Base-by-base conservation (phyloP, 1,284 basidiomycete genomes). In the Microbotryum silenes-acaulis region DNA sequence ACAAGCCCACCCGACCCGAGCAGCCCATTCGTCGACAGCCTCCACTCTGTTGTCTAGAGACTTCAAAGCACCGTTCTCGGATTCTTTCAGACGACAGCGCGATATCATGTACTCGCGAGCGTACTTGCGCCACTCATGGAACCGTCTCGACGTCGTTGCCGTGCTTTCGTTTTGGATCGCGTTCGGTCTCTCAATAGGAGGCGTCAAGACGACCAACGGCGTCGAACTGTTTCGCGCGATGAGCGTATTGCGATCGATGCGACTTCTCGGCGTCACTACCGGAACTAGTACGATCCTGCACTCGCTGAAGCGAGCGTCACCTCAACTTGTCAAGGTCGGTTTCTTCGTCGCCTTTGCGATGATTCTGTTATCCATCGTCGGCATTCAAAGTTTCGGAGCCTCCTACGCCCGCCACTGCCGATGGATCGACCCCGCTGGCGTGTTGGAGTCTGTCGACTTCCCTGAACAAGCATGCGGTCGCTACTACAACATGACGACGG, bases 211-310 rank as follows among this genome's bases (percentile, higher is more conserved):
- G 55, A 91, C 96, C 75, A 83, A 96, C 59, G 90, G 87, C 53
- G 12, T 65, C 14, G 62, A 66, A 46, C 16, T 66, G 25, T 97
- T 97, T 73, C 83, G 92, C 37, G 92, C 92, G 0, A 76, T 98
- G 73, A 91, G 88, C 66, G 90, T 94, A 16, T 79, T 97, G 23
- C 81, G 94, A 62, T 87, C 85, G 3, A 85, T 89, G 6, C 82
- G 94, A 61, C 76, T 98, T 27, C 77, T 98, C 54, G 85, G 91
- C 3, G 84, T 97, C 56, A 97, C 93, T 1, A 85, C 85, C 64
- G 94, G 94, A 76, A 97, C 94, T 21, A 88, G 89, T 18, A 97
- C 92, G 0, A 97, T 98, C 72, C 85, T 97, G 79, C 86, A 86
- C 62, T 93, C 90, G 12, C 79, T 98, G 64, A 98, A 98, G 77